These are phyloP conservation scores for Fusarium nisikadoi DNA, from an alignment of 2,329 filamentous ascomycete species.

Conservation along the genomic window DNA sequence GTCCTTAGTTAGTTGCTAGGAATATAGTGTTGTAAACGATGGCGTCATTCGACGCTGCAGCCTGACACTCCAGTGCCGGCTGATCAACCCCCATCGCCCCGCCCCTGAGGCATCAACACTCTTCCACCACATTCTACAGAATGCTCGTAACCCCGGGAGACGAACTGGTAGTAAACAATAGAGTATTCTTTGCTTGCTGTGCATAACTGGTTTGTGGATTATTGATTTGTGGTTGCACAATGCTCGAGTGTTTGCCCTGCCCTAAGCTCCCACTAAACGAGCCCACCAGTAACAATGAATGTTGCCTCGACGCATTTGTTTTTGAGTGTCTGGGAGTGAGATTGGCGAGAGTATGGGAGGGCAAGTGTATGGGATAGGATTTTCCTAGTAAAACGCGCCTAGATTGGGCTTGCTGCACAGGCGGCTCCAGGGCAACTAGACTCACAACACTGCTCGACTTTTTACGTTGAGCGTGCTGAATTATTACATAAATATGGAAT, in stretches of 20 bases:
- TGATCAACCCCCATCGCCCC: neutral
- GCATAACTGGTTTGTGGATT: neutral
- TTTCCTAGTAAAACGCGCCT: neutral
- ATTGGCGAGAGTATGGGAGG: neutral
- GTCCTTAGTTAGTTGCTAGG: neutral
- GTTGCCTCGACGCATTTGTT: neutral
- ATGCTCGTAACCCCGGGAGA: neutral
- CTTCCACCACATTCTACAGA: constrained; percentile 4
- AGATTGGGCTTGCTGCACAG: neutral
- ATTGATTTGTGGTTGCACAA: neutral
- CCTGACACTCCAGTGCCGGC: neutral
- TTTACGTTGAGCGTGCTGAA: neutral
- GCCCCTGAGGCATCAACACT: constrained; percentile 1
- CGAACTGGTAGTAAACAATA: neutral
- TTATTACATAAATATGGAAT: no score
- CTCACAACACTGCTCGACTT: neutral
- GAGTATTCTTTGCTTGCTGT: rapidly evolving
- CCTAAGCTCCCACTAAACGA: neutral
- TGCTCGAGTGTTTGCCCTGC: constrained; percentile 8
- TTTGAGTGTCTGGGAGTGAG: rapidly evolving
- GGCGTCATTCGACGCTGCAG: neutral
- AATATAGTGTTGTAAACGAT: neutral
- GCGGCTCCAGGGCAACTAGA: neutral
- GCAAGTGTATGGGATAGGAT: neutral
- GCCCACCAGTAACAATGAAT: neutral